phyloP scores from a whole-genome alignment of 1,284 basidiomycete species.

The Leccinum variabile region DNA sequence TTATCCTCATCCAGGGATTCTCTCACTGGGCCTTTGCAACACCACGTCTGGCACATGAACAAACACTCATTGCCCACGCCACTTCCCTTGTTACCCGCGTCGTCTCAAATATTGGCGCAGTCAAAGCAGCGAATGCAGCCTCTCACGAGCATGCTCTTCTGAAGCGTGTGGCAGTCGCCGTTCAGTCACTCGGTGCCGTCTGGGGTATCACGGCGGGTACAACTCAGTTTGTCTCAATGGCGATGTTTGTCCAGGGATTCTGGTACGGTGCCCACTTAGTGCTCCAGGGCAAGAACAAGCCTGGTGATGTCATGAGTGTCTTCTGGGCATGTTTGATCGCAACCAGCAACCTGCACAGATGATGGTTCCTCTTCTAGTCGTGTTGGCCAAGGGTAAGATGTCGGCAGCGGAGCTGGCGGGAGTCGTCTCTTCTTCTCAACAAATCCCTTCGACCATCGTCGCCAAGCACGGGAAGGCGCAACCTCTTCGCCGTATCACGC shows the following conservation, averaged over 20 bases:
- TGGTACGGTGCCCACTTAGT: too few relatives aligned
- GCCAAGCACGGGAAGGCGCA: too few relatives aligned
- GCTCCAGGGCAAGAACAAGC: too few relatives aligned
- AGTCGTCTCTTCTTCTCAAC: too few relatives aligned
- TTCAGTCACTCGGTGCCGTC: constrained; percentile 60
- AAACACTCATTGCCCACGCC: constrained; percentile 65
- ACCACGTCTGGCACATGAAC: constrained; percentile 70
- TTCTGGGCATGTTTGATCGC: too few relatives aligned
- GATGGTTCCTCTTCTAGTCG: too few relatives aligned
- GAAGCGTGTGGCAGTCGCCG: constrained; percentile 44
- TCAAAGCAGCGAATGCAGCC: constrained; percentile 95
- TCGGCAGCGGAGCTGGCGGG: too few relatives aligned
- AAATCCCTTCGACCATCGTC: too few relatives aligned
- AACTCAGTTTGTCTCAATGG: constrained; percentile 79
- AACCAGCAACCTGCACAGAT: too few relatives aligned
- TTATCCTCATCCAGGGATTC: constrained; percentile 72
- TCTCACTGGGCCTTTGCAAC: constrained; percentile 65
- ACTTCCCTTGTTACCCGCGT: constrained; percentile 82
- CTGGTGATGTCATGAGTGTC: too few relatives aligned
- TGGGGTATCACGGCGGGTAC: constrained; percentile 77
- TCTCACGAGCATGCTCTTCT: constrained; percentile 58
- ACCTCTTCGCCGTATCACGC: too few relatives aligned
- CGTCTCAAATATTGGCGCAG: constrained; percentile 79
- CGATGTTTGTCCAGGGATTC: constrained; percentile 58
- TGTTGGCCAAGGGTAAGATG: too few relatives aligned